phyloP scores from a whole-genome alignment of 306 rosid genomes.

The Canavalia gladiata region DNA sequence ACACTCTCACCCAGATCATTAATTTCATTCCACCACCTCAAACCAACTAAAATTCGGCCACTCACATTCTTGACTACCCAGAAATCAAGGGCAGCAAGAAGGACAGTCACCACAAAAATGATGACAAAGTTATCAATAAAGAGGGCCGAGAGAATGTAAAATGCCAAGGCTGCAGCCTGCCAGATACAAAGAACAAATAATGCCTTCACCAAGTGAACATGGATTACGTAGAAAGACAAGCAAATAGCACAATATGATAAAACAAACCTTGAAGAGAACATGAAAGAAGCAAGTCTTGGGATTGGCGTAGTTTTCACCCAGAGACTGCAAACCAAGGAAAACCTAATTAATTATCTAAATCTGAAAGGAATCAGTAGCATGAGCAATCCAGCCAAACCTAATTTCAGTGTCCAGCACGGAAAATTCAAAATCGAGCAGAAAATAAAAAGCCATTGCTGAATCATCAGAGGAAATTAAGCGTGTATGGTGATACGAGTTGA shows the following conservation, averaged over 20 bases:
- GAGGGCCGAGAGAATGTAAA: slow-evolving; percentile 91
- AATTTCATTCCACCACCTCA: slow-evolving; percentile 99
- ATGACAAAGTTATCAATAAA: slow-evolving; percentile 89
- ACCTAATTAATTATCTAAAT: slow-evolving; percentile 21
- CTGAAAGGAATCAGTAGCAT: slow-evolving; percentile 8
- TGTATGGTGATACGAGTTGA: background rate
- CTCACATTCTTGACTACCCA: slow-evolving; percentile 99
- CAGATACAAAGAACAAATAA: slow-evolving; percentile 38
- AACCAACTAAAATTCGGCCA: slow-evolving; percentile 94
- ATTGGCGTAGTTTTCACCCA: slow-evolving; percentile 92
- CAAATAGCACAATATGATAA: background rate
- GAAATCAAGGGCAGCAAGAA: slow-evolving; percentile 95
- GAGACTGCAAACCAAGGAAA: slow-evolving; percentile 63
- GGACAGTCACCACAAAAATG: slow-evolving; percentile 98
- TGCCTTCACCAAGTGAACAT: slow-evolving; percentile 30
- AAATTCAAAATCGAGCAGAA: slow-evolving; percentile 39
- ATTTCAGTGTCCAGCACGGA: slow-evolving; percentile 1
- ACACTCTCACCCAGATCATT: slow-evolving; percentile 97
- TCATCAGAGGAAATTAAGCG: slow-evolving; percentile 19
- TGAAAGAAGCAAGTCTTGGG: slow-evolving; percentile 97
- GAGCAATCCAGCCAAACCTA: slow-evolving; percentile 17
- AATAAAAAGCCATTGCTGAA: background rate
- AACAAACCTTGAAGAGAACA: slow-evolving; percentile 89
- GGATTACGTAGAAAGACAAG: background rate
- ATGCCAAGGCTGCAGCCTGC: slow-evolving; percentile 94